Evolutionary conservation across 768 basidiomycete genomes (phyloP), one percentile per base, ranked within the genome.

Genomic region (Auriscalpium vulgare): DNA sequence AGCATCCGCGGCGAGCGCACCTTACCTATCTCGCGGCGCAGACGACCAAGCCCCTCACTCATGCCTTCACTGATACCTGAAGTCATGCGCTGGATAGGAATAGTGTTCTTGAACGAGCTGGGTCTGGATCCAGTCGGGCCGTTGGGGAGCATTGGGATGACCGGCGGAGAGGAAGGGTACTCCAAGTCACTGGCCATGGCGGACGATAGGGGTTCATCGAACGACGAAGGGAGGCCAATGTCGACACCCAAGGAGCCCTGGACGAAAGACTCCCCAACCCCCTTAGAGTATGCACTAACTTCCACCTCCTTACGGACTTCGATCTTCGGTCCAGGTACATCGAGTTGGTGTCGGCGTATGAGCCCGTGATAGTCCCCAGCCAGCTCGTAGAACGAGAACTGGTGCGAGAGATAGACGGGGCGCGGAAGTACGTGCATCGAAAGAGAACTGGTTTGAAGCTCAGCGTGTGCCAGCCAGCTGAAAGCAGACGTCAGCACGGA

Each of bases 131-230:
- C 72, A 5, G 69, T 66, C 1, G 67, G 65, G 16, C 89, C 90
- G 60, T 94, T 94, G 0, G 91, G 91, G 38, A 87, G 76, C 82
- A 90, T 89, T 0, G 92, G 92, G 1, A 93, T 76, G 36, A 82
- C 76, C 0, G 74, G 72, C 36, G 70, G 67, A 2, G 55, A 68
- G 16, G 66, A 72, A 21, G 75, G 67, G 54, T 80, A 74, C 37
- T 81, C 81, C 36, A 92, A 74, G 10, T 78, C 79, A 1, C 79
- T 82, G 1, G 81, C 68, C 56, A 95, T 79, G 0, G 92, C 91
- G 0, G 78, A 83, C 1, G 86, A 83, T 23, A 93, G 75, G 0
- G 89, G 88, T 61, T 87, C 88, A 65, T 92, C 88, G 58, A 92
- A 87, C 0, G 87, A 84, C 0, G 83, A 78, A 0, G 81, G 74